Evolutionary conservation across 192 early-diverging fungal genomes (phyloP).

Genomic region (Backusella circina): DNA sequence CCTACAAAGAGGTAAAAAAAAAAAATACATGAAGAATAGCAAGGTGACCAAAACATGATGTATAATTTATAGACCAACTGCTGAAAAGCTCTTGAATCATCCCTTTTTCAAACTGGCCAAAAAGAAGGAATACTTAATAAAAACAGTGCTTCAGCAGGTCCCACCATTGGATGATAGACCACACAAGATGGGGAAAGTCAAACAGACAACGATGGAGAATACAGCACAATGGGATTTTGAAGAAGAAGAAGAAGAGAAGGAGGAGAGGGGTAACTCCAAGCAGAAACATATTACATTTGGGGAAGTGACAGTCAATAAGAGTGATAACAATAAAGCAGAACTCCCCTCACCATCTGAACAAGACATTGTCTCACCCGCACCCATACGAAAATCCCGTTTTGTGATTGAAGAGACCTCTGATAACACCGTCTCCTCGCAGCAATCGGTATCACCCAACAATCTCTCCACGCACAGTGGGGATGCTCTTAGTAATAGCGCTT

Average conservation of each 20-base stretch:
- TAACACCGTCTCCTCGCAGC: constrained; percentile 14
- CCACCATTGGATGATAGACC: constrained; percentile 67
- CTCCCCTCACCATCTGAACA: background rate
- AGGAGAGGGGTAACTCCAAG: background rate
- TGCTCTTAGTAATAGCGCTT: background rate
- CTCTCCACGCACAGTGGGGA: background rate
- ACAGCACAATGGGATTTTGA: constrained; percentile 73
- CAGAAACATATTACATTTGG: constrained; percentile 6
- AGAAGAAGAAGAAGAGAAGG: constrained; percentile 8
- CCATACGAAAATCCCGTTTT: constrained; percentile 23
- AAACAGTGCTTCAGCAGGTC: constrained; percentile 52
- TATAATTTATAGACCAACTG: constrained; percentile 52
- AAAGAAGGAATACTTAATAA: constrained; percentile 64
- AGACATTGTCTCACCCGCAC: constrained; percentile 5
- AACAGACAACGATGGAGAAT: constrained; percentile 34
- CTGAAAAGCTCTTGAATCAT: constrained; percentile 73
- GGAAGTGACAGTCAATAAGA: background rate
- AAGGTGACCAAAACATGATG: too few species aligned
- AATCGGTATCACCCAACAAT: constrained; percentile 2
- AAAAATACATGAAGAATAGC: too few species aligned
- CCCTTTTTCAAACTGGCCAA: constrained; percentile 78
- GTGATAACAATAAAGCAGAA: background rate
- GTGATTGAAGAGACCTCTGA: constrained; percentile 23
- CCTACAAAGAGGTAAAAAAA: constrained; percentile 66
- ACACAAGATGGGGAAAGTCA: constrained; percentile 50